Conservation (phyloP, 2,329 filamentous ascomycete species). For the Gaeumannomyces tritici region DNA sequence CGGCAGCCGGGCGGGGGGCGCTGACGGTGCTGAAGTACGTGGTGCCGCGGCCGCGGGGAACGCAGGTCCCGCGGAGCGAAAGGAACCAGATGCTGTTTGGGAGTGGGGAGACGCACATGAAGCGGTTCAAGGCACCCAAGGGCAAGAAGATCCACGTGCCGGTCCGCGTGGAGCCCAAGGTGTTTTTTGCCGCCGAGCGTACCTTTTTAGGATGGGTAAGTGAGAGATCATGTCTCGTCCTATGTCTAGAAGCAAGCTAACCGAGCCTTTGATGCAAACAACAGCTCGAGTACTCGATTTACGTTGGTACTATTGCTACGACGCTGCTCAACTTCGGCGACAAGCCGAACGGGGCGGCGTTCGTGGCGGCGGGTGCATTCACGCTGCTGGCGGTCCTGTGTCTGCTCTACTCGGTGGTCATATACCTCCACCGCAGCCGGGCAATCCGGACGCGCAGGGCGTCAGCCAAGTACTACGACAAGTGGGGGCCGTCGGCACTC, state of each 20-base stretch:
- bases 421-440: conserved; percentile 81
- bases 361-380: conserved; percentile 67
- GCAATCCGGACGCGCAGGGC: conserved; percentile 76
- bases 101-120: conserved; percentile 42
- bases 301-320: conserved; percentile 79
- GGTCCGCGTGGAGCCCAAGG: conserved; percentile 92
- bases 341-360: conserved; percentile 45
- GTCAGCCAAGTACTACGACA: conserved; percentile 80
- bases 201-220: conserved; percentile 90
- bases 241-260: no score
- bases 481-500: conserved; percentile 70
- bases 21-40: conserved; percentile 36
- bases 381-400: conserved; percentile 70
- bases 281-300: conserved; percentile 89
- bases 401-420: conserved; percentile 71
- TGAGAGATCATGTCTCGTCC: conserved; percentile 11
- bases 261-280: no score
- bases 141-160: conserved; percentile 94
- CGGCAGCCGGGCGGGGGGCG: conserved; percentile 27
- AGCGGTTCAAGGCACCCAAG: conserved; percentile 62
- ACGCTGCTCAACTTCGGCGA: conserved; percentile 74
- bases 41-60: conserved; percentile 44
- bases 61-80: conserved; percentile 48
- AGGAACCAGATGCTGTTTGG: conserved; percentile 44
- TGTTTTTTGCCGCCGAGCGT: conserved; percentile 91